Conservation (phyloP, 129 eudicot species). For the Silybum marianum region DNA sequence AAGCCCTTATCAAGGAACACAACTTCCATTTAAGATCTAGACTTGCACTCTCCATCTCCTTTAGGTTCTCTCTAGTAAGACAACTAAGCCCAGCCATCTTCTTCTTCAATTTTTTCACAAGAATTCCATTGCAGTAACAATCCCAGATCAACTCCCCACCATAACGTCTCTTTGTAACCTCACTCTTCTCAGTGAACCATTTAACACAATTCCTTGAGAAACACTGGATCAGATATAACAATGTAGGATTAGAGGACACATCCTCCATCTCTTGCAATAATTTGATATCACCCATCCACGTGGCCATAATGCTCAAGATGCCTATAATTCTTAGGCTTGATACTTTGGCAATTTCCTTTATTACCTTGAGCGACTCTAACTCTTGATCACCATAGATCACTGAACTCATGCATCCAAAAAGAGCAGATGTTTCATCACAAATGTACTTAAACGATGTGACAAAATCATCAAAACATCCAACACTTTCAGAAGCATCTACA, state of each 20-base stretch:
- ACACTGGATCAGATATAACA: not conserved
- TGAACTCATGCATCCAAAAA: not conserved
- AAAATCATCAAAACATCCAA: not conserved
- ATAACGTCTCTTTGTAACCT: not conserved
- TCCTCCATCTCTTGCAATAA: slow-evolving; percentile 1
- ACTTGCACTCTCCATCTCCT: not conserved
- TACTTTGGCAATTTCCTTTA: not conserved
- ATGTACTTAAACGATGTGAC: not conserved
- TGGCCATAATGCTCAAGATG: not conserved
- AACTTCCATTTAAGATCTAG: not conserved
- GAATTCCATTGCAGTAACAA: not conserved
- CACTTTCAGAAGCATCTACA: not conserved
- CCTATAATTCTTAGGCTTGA: not conserved
- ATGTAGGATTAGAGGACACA: not conserved
- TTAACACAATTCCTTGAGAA: not conserved
- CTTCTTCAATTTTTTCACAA: slow-evolving; percentile 1
- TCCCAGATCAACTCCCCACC: slow-evolving; percentile 8
- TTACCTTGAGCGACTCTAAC: not conserved
- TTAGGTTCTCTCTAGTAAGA: not conserved
- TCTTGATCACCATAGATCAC: not conserved
- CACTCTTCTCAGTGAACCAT: not conserved
- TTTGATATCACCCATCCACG: not conserved
- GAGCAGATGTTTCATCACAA: not conserved
- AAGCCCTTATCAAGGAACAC: no score
- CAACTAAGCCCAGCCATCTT: slow-evolving; percentile 7